Conservation (phyloP, 176 grass and related monocot species). For the Coix lacrymajobi region DNA sequence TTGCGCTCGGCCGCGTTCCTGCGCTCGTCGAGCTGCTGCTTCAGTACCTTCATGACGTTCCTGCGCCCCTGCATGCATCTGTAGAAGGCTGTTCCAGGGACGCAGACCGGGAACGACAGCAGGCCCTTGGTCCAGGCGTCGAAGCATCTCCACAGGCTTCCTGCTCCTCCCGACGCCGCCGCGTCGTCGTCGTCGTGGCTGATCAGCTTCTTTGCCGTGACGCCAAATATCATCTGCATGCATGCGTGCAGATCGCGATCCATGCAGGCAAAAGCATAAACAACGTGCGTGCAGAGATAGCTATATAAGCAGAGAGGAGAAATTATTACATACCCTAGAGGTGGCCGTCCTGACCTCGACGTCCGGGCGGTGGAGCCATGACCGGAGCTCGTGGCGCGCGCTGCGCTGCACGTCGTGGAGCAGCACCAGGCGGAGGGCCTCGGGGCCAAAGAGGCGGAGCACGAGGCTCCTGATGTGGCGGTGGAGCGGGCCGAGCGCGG, state of each 20-base stretch:
- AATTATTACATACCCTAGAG: neutral
- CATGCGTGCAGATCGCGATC: neutral
- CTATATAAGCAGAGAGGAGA: no score
- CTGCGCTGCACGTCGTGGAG: neutral
- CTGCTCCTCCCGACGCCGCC: neutral
- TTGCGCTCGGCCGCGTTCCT: neutral
- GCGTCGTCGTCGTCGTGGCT: neutral
- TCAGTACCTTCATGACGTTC: constrained; percentile 28
- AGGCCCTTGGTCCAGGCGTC: constrained; percentile 38
- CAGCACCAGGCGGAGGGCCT: constrained; percentile 22
- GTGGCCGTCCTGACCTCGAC: neutral
- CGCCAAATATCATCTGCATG: constrained; percentile 56
- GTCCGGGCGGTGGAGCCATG: neutral
- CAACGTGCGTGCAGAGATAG: no score
- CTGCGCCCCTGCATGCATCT: constrained; percentile 53
- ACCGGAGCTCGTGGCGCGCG: neutral
- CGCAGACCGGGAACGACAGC: constrained; percentile 36
- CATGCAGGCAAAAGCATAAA: no score
- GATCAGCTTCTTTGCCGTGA: constrained; percentile 38
- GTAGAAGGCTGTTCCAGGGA: constrained; percentile 52
- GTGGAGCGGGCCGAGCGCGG: constrained; percentile 31
- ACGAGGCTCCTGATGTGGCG: constrained; percentile 38
- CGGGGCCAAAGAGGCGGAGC: constrained; percentile 36
- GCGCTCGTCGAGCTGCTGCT: constrained; percentile 27
- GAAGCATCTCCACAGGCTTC: constrained; percentile 39